These are phyloP conservation scores for Oryza brachyantha DNA, from an alignment of 176 grass and related monocot species.

Conservation along the genomic window DNA sequence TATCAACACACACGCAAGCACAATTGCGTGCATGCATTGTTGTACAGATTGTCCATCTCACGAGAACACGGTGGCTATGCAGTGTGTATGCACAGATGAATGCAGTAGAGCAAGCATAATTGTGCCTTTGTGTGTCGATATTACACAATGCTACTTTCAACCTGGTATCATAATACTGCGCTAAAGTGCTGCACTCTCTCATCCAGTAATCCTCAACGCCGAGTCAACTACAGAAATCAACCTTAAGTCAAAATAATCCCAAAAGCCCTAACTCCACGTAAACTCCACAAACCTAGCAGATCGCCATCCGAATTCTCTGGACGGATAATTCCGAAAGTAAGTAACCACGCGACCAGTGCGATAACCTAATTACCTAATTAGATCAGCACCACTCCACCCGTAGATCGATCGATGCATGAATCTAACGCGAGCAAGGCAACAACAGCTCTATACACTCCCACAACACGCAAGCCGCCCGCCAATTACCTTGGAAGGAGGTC, in stretches of 20 bases:
- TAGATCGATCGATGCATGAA: conserved; percentile 13
- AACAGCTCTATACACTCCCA: not conserved
- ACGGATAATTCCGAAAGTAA: not conserved
- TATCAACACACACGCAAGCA: not conserved
- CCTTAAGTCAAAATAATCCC: not conserved
- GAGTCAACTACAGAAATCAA: not conserved
- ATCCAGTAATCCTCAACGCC: not conserved
- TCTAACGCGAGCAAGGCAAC: not conserved
- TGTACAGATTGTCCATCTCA: not conserved
- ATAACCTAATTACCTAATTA: not conserved
- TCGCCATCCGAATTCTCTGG: not conserved
- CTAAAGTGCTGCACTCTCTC: not conserved
- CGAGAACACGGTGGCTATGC: not conserved
- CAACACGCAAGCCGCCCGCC: too few relatives aligned
- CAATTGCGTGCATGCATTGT: not conserved
- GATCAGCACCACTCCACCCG: conserved; percentile 20
- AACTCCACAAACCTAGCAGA: not conserved
- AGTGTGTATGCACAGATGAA: not conserved
- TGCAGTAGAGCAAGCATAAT: not conserved
- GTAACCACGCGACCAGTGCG: not conserved
- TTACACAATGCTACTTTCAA: not conserved
- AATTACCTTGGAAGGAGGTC: conserved; percentile 49
- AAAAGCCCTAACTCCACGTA: not conserved
- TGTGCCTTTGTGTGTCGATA: not conserved
- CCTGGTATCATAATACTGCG: not conserved